These are phyloP conservation scores for Sporobolomyces roseus DNA, from an alignment of 768 basidiomycete genomes.

Conservation along the genomic window DNA sequence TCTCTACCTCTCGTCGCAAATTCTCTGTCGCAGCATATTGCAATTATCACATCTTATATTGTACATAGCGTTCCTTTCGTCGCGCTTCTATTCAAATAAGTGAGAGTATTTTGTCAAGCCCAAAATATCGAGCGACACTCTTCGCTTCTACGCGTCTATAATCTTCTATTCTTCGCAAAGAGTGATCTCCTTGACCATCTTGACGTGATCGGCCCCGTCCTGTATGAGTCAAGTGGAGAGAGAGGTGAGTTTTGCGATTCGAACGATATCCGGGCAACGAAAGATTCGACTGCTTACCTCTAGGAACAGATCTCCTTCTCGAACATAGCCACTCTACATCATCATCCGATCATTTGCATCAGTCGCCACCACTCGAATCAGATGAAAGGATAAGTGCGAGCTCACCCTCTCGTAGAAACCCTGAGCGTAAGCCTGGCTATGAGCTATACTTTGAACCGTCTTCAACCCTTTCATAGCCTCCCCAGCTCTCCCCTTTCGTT, in stretches of 20 bases:
- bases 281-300: slow-evolving; percentile 14
- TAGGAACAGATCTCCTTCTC: slow-evolving; percentile 22
- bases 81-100: no score
- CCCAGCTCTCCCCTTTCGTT: slow-evolving; percentile 13
- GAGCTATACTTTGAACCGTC: not conserved
- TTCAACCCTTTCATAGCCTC: not conserved
- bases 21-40: no score
- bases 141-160: no score
- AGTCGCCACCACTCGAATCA: no score
- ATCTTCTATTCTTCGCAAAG: not conserved
- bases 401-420: slow-evolving; percentile 14
- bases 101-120: no score
- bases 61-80: no score
- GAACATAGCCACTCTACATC: slow-evolving; percentile 23
- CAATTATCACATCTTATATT: no score
- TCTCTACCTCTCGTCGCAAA: no score
- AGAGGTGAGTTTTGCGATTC: not conserved
- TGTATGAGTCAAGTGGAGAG: not conserved
- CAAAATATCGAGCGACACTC: no score
- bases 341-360: no score
- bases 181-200: not conserved
- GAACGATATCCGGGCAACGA: no score
- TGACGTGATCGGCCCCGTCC: slow-evolving; percentile 23
- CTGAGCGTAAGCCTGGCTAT: slow-evolving; percentile 25
- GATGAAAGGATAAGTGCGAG: no score